A percentile compares a stretch with the other conserved stretches of the same genome.
Evolutionary conservation across 805 yeast genomes (phyloP).

Genomic region (Candida silvicultrix): DNA sequence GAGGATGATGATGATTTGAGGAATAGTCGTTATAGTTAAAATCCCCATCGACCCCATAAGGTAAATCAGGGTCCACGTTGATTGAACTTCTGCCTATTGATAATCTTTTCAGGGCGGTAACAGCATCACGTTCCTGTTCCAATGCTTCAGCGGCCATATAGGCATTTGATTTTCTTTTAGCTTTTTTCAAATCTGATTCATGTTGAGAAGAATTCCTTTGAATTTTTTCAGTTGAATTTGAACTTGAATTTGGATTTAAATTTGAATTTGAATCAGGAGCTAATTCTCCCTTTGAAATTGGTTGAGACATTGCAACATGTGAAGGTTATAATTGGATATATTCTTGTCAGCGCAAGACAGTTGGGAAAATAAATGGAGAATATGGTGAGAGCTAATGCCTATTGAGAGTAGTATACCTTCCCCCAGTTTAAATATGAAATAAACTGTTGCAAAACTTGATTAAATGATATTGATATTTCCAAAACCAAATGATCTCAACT

Average conservation of each 20-base stretch:
- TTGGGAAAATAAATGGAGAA: too few species aligned
- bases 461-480: too few species aligned
- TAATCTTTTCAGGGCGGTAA: slow-evolving; percentile 65
- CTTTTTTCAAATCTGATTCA: slow-evolving; percentile 3
- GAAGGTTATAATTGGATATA: neutral
- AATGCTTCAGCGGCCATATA: slow-evolving; percentile 68
- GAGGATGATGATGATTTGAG: slow-evolving; percentile 17
- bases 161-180: slow-evolving; percentile 37
- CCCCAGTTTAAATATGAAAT: too few species aligned
- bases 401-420: too few species aligned
- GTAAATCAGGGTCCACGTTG: slow-evolving; percentile 67
- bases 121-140: slow-evolving; percentile 67
- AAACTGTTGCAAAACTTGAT: too few species aligned
- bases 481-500: too few species aligned
- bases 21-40: slow-evolving; percentile 23
- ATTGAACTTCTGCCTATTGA: slow-evolving; percentile 54
- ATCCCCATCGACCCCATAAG: slow-evolving; percentile 32
- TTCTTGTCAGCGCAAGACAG: too few species aligned
- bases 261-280: neutral
- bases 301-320: neutral
- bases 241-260: too few species aligned
- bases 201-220: neutral
- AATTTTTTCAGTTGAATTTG: too few species aligned
- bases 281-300: neutral
- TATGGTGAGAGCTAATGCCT: too few species aligned